Percentiles rank a stretch among this genome's conserved stretches.
Evolutionary conservation across 495 filamentous ascomycete species (phyloP).

Genomic region (Annulohypoxylon maeteangense): DNA sequence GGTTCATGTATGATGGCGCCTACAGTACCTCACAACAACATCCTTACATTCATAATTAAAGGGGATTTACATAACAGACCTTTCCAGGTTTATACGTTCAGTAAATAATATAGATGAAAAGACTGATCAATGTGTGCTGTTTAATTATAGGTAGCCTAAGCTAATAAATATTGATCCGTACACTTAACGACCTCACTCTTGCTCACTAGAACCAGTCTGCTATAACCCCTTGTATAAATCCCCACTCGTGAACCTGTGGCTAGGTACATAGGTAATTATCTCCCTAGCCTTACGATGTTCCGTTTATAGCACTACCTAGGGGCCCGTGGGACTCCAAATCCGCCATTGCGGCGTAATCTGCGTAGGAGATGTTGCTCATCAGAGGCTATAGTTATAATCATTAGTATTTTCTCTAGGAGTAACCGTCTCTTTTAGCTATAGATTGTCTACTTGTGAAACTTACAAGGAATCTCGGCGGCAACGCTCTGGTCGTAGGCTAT

Average conservation of each 20-base stretch:
- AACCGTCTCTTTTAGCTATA: background rate
- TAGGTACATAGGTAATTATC: too few relatives aligned
- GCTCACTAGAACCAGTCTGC: background rate
- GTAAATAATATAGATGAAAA: background rate
- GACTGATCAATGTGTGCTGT: background rate
- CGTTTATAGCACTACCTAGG: constrained; percentile 14
- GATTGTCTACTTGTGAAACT: background rate
- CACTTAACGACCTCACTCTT: background rate
- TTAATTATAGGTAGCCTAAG: background rate
- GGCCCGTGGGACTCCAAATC: constrained; percentile 34
- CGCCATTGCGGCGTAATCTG: constrained; percentile 36
- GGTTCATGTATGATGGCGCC: too few relatives aligned
- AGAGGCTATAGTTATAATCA: constrained; percentile 6
- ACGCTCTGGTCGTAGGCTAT: constrained; percentile 37
- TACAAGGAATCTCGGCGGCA: constrained; percentile 37
- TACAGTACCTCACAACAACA: too few relatives aligned
- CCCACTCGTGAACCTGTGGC: background rate
- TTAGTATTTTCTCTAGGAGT: constrained; percentile 1
- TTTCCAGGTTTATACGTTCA: too few relatives aligned
- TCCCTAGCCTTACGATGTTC: background rate
- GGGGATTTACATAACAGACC: too few relatives aligned
- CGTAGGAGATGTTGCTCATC: constrained; percentile 36
- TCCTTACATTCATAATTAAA: too few relatives aligned
- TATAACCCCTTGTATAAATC: background rate
- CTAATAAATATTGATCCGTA: background rate